A percentile compares a stretch with the other conserved stretches of the same genome.
Conservation (phyloP, 179 eudicot genomes). For the Actinidia polygama region DNA sequence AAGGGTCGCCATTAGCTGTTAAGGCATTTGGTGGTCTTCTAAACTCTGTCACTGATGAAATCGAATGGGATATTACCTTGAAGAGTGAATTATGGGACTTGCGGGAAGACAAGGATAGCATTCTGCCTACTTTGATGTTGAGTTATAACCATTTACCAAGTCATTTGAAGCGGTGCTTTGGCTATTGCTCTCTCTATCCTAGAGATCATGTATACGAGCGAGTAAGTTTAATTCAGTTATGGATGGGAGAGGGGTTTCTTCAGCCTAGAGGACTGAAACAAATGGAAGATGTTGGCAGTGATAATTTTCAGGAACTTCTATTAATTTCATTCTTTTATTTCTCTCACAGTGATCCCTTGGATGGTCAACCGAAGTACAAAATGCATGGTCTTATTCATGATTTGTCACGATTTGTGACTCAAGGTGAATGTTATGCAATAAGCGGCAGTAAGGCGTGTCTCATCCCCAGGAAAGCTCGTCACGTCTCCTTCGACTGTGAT, state of each 20-base stretch:
- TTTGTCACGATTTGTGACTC: neutral
- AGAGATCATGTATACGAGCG: neutral
- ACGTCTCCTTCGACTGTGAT: neutral
- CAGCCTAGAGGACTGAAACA: conserved; percentile 10
- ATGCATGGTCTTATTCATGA: conserved; percentile 12
- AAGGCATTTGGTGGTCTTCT: conserved; percentile 1
- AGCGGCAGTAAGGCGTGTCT: neutral
- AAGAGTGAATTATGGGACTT: neutral
- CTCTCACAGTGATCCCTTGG: neutral
- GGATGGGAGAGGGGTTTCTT: conserved; percentile 8
- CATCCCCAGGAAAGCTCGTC: conserved; percentile 2
- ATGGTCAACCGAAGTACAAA: conserved; percentile 16
- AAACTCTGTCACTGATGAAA: conserved; percentile 1
- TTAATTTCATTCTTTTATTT: neutral
- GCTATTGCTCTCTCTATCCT: neutral
- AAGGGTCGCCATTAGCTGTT: neutral
- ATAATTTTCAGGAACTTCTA: neutral
- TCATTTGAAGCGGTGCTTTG: conserved; percentile 3
- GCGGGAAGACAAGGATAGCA: neutral
- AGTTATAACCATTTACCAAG: conserved; percentile 1
- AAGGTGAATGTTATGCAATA: neutral
- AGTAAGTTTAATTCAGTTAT: neutral
- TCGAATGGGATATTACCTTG: conserved; percentile 2
- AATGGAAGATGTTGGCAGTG: neutral
- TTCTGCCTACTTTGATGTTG: neutral